Base-by-base conservation (phyloP, 208 protist species). In the Phytomonas sp. region DNA sequence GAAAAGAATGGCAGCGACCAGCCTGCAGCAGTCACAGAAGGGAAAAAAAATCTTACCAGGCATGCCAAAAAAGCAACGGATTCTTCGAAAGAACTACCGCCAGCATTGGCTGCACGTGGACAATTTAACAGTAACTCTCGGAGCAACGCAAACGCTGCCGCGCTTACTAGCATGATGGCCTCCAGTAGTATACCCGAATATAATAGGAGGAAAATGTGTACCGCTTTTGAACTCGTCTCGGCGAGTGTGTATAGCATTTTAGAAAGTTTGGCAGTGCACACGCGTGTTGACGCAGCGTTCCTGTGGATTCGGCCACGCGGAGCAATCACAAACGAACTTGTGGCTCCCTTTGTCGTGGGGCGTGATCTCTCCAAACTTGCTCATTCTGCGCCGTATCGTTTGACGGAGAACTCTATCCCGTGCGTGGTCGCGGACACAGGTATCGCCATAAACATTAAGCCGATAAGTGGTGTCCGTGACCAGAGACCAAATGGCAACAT, bases 301-400 rank as follows among this genome's bases (percentile, higher is more conserved):
- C 70, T 96, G 67, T 96, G 91, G 88, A 60, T 96, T 37, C 79
- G 81, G 11, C 87, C 86, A 17, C 84, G 82, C 33, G 88, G 82
- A 17, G 76, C 84, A 31, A 77, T 92, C 4, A 89, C 88, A 7
- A 77, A 79, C 5, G 91, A 94, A 72, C 85, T 96, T 13, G 80
- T 96, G 23, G 88, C 88, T 23, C 91, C 91, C 20, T 96, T 96
- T 80, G 88, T 94, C 0, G 88, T 96, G 13, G 86, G 88, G 6
- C 81, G 85, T 2, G 87, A 94, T 33, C 70, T 87, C 31, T 75
- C 76, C 23, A 78, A 84, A 30, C 74, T 94, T 31, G 72, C 74
- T 1, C 81, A 83, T 70, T 87, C 87, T 6, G 86, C 91, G 5
- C 91, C 91, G 23, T 93, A 92, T 73, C 83, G 87, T 68, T 80